Base-by-base conservation (phyloP, 176 grass and related monocot genomes). In the Eleusine indica region DNA sequence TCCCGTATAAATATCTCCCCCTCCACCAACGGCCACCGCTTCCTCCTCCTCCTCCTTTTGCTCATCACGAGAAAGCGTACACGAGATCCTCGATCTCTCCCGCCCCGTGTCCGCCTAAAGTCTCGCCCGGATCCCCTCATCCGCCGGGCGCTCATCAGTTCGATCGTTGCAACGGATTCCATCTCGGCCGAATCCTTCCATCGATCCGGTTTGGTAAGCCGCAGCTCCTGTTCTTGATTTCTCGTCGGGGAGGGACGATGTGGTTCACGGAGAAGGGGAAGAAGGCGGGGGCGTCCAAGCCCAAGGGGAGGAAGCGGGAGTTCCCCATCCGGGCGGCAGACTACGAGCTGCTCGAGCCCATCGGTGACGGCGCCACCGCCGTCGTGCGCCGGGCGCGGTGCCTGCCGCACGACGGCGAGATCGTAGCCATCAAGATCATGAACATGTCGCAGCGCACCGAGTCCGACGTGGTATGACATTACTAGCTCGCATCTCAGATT, bases 381-480 rank as follows among this genome's bases (percentile, higher is more conserved):
- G 87, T 90, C 9, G 96, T 98, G 41, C 89, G 84, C 54, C 90
- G 96, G 10, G 96, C 96, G 38, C 82, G 63, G 8, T 98, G 96
- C 83, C 19, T 81, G 9, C 91, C 96, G 6, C 84, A 93, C 41
- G 73, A 40, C n/a, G 75, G 88, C 42, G 93, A 98, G 89, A 41
- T 90, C 89, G 89, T 98, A 46, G 93, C 96, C 37, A 86, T 98
- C 80, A 98, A 98, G 91, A 77, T 98, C n/a, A 88, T 98, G 71
- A 94, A 98, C 71, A 79, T 98, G 68, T 81, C 82, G 1, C 44
- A 92, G 38, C 90, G 85, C 8, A 69, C 85, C 9, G 92, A 90
- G 32, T 85, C 76, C 44, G 96, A 98, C 69, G 79, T 95, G 83
- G 96, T 95, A 86, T 57, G 18, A 2, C 53, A 57, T 21, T 17